Evolutionary conservation across 2,329 filamentous ascomycete genomes (phyloP), one percentile per base, ranked within the genome.

Genomic region (Metarhizium anisopliae): DNA sequence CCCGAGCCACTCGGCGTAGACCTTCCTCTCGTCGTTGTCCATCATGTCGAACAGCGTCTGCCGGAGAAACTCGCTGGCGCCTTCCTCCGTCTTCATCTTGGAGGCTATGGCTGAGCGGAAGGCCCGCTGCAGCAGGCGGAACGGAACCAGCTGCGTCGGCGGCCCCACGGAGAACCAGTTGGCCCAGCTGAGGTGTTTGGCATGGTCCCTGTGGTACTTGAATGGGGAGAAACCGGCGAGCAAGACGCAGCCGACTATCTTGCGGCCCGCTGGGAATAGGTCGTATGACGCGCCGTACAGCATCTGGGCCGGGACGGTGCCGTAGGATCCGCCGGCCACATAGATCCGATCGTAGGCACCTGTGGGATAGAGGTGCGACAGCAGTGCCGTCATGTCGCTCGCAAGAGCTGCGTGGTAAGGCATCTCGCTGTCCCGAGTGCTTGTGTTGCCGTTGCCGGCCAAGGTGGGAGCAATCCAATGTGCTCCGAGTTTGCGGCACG

Each of bases 231-330:
- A 62, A 30, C 61, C 62, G 14, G 57, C 60, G 7, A 57, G 53
- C 29, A 60, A 42, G 11, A 60, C 45, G 42, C 61, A 61, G 8
- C 58, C 61, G 4, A 42, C 57, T 13, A 59, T 55, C 51, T 61
- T 61, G 47, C 53, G 51, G 7, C 59, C 61, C 16, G 56, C 42
- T 6, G 61, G 62, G 30, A 62, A 62, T 2, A 60, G n/a, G 25
- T 58, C 56, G 40, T 62, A 62, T 1, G 61, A 56, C 2, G 61
- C 62, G 3, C 62, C 61, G 40, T 60, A 63, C 1, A 63, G 53
- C 59, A 63, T 63, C 53, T 63, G 62, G 6, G 61, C 61, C 16
- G 50, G 60, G 16, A 62, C 59, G 10, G 61, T 62, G 52, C 61
- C 62, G 18, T 63, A 63, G 3, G 62, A 63, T 8, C 62, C 60